Percentiles rank a stretch among this genome's conserved stretches.
These are phyloP conservation scores for Nakazawaea populi DNA, from an alignment of 805 yeast genomes.

Conservation along the genomic window DNA sequence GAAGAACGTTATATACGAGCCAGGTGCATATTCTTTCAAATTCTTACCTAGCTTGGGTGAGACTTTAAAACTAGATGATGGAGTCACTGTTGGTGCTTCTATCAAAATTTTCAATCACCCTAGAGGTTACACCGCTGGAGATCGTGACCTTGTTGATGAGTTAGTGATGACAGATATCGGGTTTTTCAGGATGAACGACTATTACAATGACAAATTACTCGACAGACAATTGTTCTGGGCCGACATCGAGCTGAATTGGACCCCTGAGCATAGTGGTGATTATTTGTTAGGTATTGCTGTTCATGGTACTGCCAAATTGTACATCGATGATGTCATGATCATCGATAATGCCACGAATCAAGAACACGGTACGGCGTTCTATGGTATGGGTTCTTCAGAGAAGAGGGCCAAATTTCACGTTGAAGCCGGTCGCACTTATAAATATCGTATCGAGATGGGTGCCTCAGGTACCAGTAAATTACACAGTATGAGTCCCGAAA, in stretches of 20 bases:
- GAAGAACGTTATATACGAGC: constrained; percentile 21
- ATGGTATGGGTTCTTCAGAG: constrained; percentile 51
- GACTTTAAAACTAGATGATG: constrained; percentile 12
- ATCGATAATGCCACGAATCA: constrained; percentile 54
- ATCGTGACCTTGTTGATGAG: constrained; percentile 23
- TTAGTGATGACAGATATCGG: constrained; percentile 15
- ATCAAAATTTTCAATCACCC: constrained; percentile 21
- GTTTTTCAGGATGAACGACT: constrained; percentile 23
- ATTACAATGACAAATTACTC: constrained; percentile 18
- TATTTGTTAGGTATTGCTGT: constrained; percentile 49
- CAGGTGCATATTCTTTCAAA: constrained; percentile 31
- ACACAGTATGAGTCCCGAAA: constrained; percentile 6
- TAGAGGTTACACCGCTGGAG: constrained; percentile 1
- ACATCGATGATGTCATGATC: constrained; percentile 43
- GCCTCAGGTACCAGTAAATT: constrained; percentile 32
- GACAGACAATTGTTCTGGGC: constrained; percentile 30
- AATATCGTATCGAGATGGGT: constrained; percentile 44
- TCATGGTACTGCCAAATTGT: constrained; percentile 51
- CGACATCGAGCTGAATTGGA: constrained; percentile 36
- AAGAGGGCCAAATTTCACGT: constrained; percentile 32
- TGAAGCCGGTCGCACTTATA: constrained; percentile 39
- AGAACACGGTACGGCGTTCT: constrained; percentile 41
- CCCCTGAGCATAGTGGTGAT: constrained; percentile 40
- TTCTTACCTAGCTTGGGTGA: constrained; percentile 28
- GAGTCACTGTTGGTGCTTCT: constrained; percentile 17